A percentile compares a stretch with the other conserved stretches of the same genome.
Evolutionary conservation across 2,329 filamentous ascomycete species (phyloP).

Genomic region (Exophiala aquamarina): DNA sequence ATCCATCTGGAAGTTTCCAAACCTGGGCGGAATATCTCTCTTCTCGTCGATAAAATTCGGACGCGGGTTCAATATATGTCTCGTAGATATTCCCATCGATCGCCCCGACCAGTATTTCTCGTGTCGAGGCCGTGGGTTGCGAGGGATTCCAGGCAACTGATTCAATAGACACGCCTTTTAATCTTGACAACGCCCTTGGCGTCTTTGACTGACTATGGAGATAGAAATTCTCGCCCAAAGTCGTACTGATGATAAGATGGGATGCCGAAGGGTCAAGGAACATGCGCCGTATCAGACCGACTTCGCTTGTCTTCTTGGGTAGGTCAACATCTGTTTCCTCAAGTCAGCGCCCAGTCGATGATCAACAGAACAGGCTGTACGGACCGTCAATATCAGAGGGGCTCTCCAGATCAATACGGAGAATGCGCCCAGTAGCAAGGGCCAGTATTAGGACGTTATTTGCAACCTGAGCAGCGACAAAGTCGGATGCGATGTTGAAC

Average conservation of each 20-base stretch:
- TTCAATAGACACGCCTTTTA: conserved; percentile 86
- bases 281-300: conserved; percentile 90
- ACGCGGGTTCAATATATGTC: conserved; percentile 88
- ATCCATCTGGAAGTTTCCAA: conserved; percentile 77
- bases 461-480: conserved; percentile 92
- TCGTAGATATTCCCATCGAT: conserved; percentile 96
- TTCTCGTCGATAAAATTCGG: conserved; percentile 92
- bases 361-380: conserved; percentile 17
- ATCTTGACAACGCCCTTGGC: conserved; percentile 74
- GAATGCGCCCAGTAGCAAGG: conserved; percentile 84
- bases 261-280: conserved; percentile 97
- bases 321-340: conserved; percentile 79
- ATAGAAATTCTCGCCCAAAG: conserved; percentile 94
- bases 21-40: conserved; percentile 87
- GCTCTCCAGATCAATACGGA: conserved; percentile 90
- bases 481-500: conserved; percentile 92
- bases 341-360: not conserved
- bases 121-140: conserved; percentile 85
- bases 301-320: conserved; percentile 86
- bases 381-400: conserved; percentile 91
- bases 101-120: conserved; percentile 88
- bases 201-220: conserved; percentile 92
- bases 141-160: conserved; percentile 94
- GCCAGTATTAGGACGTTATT: conserved; percentile 96
- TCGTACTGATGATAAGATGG: conserved; percentile 87